These are phyloP conservation scores for Tetratostichococcus sp. DNA, from an alignment of 139 green algal species.

Conservation along the genomic window DNA sequence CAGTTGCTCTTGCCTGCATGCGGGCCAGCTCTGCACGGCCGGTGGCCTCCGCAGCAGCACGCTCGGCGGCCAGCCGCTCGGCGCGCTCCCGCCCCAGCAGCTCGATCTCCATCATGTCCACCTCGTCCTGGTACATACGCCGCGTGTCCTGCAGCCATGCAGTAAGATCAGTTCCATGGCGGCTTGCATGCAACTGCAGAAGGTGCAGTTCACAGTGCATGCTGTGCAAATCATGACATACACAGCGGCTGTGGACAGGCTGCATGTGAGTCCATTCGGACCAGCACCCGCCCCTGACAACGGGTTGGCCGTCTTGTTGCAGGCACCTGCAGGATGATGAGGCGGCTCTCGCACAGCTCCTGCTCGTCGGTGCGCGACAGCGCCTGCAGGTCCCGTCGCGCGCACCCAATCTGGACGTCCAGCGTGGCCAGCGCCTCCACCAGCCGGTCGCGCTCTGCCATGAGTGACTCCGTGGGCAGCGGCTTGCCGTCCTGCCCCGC, in stretches of 20 bases:
- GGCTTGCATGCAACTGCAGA: no score
- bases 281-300: no score
- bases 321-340: slow-evolving; percentile 48
- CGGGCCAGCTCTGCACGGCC: slow-evolving; percentile 23
- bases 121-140: slow-evolving; percentile 44
- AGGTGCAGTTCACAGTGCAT: no score
- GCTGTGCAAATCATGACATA: no score
- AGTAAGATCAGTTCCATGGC: no score
- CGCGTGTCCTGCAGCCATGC: slow-evolving; percentile 35
- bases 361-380: slow-evolving; percentile 18
- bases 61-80: slow-evolving; percentile 20
- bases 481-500: slow-evolving; percentile 14
- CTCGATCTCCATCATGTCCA: slow-evolving; percentile 47
- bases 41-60: slow-evolving; percentile 29
- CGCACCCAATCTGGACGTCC: slow-evolving; percentile 21
- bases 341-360: slow-evolving; percentile 45
- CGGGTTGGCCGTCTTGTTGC: no score
- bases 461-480: slow-evolving; percentile 21
- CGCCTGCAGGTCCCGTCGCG: slow-evolving; percentile 21
- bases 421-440: slow-evolving; percentile 20
- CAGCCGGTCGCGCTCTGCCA: slow-evolving; percentile 29
- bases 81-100: slow-evolving; percentile 32
- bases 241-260: no score
- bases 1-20: background rate
- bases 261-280: no score